phyloP scores from a whole-genome alignment of 1,284 basidiomycete species.

The Hymenochaete sp. region DNA sequence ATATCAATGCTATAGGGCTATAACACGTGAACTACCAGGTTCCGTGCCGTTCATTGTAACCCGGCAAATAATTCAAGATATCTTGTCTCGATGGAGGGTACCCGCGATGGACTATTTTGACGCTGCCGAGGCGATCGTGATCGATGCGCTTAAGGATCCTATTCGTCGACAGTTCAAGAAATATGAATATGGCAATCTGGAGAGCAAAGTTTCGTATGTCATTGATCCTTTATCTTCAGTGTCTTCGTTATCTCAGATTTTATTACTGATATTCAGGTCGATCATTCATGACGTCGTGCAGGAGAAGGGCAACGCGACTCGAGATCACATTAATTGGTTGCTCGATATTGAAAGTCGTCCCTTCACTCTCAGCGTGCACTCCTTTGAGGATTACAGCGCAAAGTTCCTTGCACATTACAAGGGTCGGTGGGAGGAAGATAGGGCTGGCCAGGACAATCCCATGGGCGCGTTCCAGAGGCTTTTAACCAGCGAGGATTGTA shows the following conservation, averaged over 20 bases:
- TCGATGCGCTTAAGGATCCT: constrained; percentile 33
- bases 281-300: constrained; percentile 43
- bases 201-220: constrained; percentile 45
- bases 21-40: constrained; percentile 59
- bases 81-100: constrained; percentile 40
- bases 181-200: constrained; percentile 44
- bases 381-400: constrained; percentile 45
- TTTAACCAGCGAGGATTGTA: too few relatives aligned
- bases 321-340: constrained; percentile 40
- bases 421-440: constrained; percentile 30
- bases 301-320: constrained; percentile 32
- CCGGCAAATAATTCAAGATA: constrained; percentile 36
- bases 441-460: too few relatives aligned
- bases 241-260: constrained; percentile 4
- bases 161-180: constrained; percentile 40
- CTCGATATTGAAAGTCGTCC: constrained; percentile 46
- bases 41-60: constrained; percentile 58
- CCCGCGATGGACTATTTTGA: constrained; percentile 45
- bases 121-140: constrained; percentile 32
- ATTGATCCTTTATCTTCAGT: not conserved
- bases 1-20: constrained; percentile 40
- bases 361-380: constrained; percentile 51
- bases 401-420: constrained; percentile 49
- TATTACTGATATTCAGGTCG: constrained; percentile 26
- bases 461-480: too few relatives aligned